Evolutionary conservation across 352 stramenopile species (phyloP), one percentile per base, ranked within the genome.

Genomic region (Hyaloperonospora brassicae): DNA sequence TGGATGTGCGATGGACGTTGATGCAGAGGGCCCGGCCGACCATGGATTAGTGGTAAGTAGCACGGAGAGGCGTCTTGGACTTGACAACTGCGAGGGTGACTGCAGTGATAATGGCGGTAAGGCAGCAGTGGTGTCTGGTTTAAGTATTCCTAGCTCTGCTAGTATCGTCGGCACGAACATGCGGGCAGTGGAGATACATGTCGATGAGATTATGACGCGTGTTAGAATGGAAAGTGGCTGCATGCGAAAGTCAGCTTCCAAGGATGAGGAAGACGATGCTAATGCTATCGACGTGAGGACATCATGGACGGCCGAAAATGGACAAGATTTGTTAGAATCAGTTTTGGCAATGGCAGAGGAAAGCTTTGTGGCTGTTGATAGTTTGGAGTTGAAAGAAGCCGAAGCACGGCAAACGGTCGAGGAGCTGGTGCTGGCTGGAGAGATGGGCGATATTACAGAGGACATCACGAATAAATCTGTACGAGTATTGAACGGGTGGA

Each of bases 161-260:
- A 39, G 22, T 31, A n/a, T 45, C 40, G n/a, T 50, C 5, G 27
- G 25, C 31, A 30, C 40, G 24, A 69, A 46, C n/a, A 48, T 51
- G 23, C 50, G 53, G 55, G 47, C 39, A 23, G 14, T 64, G 31
- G 65, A 70, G n/a, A 58, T 73, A 46, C 61, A 67, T 48, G 47
- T 46, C 23, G 65, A 73, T 43, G 60, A 61, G 9, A 87, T 93
- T 13, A 70, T 93, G 62, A 73, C 79, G 0, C 82, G 75, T 22
- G 62, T 93, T 23, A 68, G 78, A 24, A 68, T 84, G 25, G 82
- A 93, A 60, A 86, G 78, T 46, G 79, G 79, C 5, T 89, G 79
- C 55, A 70, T 77, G 58, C 70, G 79, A 34, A 82, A 79, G 36
- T 62, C 59, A 5, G 47, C 74, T 17, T 17, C 17, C 17, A 17